Evolutionary conservation across 306 rosid species (phyloP).

Genomic region (Leucaena leucocephala): DNA sequence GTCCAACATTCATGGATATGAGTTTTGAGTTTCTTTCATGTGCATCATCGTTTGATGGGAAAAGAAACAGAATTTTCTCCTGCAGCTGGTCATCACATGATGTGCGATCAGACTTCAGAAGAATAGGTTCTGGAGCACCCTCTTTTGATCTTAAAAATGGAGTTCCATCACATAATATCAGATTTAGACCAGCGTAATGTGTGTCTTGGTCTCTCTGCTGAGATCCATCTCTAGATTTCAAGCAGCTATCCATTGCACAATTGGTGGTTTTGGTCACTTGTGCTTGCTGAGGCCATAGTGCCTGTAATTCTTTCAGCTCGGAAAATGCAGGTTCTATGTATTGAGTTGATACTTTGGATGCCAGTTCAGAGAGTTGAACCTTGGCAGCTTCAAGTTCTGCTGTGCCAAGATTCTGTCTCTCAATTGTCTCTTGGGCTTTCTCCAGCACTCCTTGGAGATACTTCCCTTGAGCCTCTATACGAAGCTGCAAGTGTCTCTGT

Average conservation of each 20-base stretch:
- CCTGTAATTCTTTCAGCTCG: slow-evolving; percentile 52
- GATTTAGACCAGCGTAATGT: slow-evolving; percentile 36
- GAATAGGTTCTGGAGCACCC: slow-evolving; percentile 30
- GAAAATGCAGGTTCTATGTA: slow-evolving; percentile 54
- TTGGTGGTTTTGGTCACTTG: slow-evolving; percentile 51
- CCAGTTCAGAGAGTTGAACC: slow-evolving; percentile 76
- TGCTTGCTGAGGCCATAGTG: slow-evolving; percentile 47
- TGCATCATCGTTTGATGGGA: slow-evolving; percentile 37
- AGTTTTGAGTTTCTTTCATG: slow-evolving; percentile 43
- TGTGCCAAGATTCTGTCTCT: slow-evolving; percentile 57
- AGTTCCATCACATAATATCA: slow-evolving; percentile 40
- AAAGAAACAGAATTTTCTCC: slow-evolving; percentile 42
- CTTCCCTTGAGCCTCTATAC: slow-evolving; percentile 90
- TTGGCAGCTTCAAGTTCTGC: slow-evolving; percentile 76
- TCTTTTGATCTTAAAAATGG: slow-evolving; percentile 38
- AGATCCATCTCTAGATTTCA: slow-evolving; percentile 59
- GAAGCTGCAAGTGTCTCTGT: slow-evolving; percentile 81
- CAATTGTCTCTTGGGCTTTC: slow-evolving; percentile 79
- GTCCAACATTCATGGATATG: slow-evolving; percentile 53
- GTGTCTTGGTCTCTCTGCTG: slow-evolving; percentile 54
- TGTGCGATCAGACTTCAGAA: slow-evolving; percentile 36
- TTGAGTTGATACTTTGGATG: slow-evolving; percentile 68
- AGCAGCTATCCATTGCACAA: slow-evolving; percentile 62
- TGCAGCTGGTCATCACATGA: slow-evolving; percentile 46
- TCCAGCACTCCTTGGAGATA: slow-evolving; percentile 80